Evolutionary conservation across 371 early-diverging fungal species (phyloP), one percentile per base, ranked within the genome.

Genomic region (Syncephalastrum racemosum): DNA sequence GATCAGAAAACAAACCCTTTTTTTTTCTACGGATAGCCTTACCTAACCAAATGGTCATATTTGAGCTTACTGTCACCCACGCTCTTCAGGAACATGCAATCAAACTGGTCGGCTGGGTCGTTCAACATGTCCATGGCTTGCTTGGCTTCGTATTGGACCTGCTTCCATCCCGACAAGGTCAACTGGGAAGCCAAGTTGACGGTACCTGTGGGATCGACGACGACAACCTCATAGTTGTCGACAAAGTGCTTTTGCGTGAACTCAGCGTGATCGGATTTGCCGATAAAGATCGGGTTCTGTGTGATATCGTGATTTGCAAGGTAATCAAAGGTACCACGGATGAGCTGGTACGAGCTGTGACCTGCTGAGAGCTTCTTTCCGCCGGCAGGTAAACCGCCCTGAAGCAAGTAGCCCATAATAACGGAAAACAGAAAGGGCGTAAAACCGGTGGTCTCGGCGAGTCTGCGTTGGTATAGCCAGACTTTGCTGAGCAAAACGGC

Each of bases 301-400:
- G 57, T 68, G 76, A 96, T 93, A 69, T 94, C 90, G 51, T 89
- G 88, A 2, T 62, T 76, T 4, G 90, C 83, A 71, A 97, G 57
- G 57, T 90, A 94, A 69, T 94, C 93, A 48, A 97, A 77, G 0
- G 90, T 83, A 43, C 91, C 90, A 56, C 89, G 83, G 56, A 95
- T 73, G 58, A 97, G 76, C 64, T 94, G 94, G 68, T 91, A 93
- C 6, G 93, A 89, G 66, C 90, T 90, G 65, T 89, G 90, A 20
- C 83, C 83, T 13, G 88, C 73, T 13, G 82, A 77, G 20, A 93
- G 63, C 50, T 84, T 82, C 54, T 83, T 82, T 5, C 75, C 74
- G 3, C 83, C 86, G 16, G 79, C 77, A 15, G 80, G 68, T 25
- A 60, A 53, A 22, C 87, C 87, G 7, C 81, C 78, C 53, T 90